These are phyloP conservation scores for Lipomyces starkeyi DNA, from an alignment of 805 yeast genomes.

Conservation along the genomic window DNA sequence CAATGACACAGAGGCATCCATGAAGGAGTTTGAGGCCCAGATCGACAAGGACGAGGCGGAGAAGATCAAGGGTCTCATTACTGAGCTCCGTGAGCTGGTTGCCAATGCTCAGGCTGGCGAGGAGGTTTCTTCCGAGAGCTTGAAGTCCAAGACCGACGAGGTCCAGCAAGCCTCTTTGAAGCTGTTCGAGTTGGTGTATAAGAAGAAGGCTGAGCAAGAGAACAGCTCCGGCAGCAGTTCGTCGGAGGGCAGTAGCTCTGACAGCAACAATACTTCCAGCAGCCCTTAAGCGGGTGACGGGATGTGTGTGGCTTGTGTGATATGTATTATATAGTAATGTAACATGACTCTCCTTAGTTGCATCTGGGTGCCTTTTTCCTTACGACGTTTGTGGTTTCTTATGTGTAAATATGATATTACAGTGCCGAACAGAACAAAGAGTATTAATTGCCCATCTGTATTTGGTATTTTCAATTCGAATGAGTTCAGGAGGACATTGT, in stretches of 20 bases:
- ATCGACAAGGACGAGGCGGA: conserved; percentile 63
- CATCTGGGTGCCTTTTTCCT: not conserved
- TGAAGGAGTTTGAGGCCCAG: conserved; percentile 75
- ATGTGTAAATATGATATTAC: not conserved
- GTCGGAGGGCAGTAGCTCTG: not conserved
- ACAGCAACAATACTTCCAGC: not conserved
- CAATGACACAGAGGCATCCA: conserved; percentile 87
- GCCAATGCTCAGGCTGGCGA: conserved; percentile 73
- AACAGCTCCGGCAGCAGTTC: conserved; percentile 32
- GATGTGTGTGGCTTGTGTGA: not conserved
- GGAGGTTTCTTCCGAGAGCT: conserved; percentile 65
- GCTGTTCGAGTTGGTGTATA: conserved; percentile 78
- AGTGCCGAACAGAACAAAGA: not conserved
- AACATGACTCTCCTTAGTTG: conserved; percentile 3
- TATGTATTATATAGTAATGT: conserved; percentile 2
- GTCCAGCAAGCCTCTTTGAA: conserved; percentile 80
- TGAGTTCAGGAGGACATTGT: not conserved
- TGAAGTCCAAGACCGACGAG: conserved; percentile 83
- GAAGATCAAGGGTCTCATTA: conserved; percentile 59
- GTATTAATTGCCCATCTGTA: not conserved
- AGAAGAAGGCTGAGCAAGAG: conserved; percentile 49
- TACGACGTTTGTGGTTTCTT: not conserved
- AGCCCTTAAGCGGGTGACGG: not conserved
- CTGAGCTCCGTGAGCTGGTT: conserved; percentile 73
- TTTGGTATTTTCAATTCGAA: not conserved